Evolutionary conservation across 1,139 yeast genomes (phyloP).

Genomic region (Scheffersomyces illinoinensis): DNA sequence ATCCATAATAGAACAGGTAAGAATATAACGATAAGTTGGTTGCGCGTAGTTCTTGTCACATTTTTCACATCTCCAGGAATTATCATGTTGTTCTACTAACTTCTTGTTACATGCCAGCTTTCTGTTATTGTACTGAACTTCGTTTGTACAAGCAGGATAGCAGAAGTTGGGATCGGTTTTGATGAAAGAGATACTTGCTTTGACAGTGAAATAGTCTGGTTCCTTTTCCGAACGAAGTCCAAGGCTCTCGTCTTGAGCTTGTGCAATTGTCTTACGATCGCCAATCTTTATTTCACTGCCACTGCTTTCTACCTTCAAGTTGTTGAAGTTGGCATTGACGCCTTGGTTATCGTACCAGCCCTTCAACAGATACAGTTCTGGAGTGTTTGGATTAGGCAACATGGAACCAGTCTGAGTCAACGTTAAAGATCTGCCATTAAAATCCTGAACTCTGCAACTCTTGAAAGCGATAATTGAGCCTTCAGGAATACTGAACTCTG

Average conservation of each 20-base stretch:
- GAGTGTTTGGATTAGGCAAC: constrained; percentile 79
- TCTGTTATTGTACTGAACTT: constrained; percentile 21
- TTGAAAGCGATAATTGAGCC: constrained; percentile 92
- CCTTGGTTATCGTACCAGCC: constrained; percentile 96
- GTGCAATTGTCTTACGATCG: constrained; percentile 64
- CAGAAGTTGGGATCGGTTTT: constrained; percentile 69
- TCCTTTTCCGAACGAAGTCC: constrained; percentile 47
- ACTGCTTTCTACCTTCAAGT: constrained; percentile 48
- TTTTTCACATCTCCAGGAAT: constrained; percentile 85
- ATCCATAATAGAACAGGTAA: constrained; percentile 74
- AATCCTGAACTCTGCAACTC: constrained; percentile 88
- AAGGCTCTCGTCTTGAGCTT: constrained; percentile 67
- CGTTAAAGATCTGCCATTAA: constrained; percentile 83
- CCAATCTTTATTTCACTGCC: constrained; percentile 32
- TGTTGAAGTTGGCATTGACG: constrained; percentile 57
- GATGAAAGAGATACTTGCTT: constrained; percentile 71
- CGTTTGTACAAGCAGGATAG: constrained; percentile 86
- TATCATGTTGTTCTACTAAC: constrained; percentile 66
- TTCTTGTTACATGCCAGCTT: constrained; percentile 72
- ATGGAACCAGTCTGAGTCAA: constrained; percentile 78
- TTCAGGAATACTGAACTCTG: constrained; percentile 68
- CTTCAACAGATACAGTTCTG: constrained; percentile 82
- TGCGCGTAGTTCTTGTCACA: constrained; percentile 69
- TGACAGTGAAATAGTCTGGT: constrained; percentile 64
- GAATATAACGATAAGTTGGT: constrained; percentile 79